Evolutionary conservation across 306 rosid species (phyloP).

Genomic region (Crataegus laevigata): DNA sequence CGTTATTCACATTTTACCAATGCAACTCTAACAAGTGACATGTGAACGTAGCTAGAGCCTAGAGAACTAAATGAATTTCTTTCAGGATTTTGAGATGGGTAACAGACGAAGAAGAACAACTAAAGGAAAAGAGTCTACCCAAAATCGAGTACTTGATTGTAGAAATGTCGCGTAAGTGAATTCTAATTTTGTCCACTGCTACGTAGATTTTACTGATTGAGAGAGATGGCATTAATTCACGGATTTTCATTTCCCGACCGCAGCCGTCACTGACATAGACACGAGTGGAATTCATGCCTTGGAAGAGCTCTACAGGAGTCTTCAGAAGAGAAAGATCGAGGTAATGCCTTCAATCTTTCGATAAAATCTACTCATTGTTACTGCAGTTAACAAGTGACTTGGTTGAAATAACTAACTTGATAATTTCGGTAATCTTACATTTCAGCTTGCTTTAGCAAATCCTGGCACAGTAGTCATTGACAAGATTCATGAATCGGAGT

Average conservation of each 20-base stretch:
- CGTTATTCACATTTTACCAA: background rate
- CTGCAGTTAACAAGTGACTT: too few species aligned
- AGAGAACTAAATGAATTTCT: background rate
- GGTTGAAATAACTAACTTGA: background rate
- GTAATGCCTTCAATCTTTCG: conserved; percentile 13
- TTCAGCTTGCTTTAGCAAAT: conserved; percentile 64
- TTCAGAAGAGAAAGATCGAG: conserved; percentile 46
- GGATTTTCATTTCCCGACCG: background rate
- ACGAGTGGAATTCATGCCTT: conserved; percentile 74
- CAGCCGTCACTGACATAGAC: conserved; percentile 82
- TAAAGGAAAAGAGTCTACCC: conserved; percentile 15
- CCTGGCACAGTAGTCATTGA: conserved; percentile 74
- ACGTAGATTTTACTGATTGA: too few species aligned
- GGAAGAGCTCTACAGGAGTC: conserved; percentile 44
- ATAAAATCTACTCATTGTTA: too few species aligned
- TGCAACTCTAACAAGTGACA: background rate
- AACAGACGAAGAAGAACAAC: conserved; percentile 40
- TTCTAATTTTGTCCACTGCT: background rate
- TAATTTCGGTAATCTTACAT: background rate
- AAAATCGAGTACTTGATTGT: conserved; percentile 35
- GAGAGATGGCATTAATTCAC: background rate
- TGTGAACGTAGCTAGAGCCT: too few species aligned
- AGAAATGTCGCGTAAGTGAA: conserved; percentile 79
- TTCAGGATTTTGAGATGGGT: conserved; percentile 75
- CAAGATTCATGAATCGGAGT: conserved; percentile 56